Percentiles rank a stretch among this genome's conserved stretches.
phyloP scores from a whole-genome alignment of 139 green algal genomes.

The Picochlorum sp. region DNA sequence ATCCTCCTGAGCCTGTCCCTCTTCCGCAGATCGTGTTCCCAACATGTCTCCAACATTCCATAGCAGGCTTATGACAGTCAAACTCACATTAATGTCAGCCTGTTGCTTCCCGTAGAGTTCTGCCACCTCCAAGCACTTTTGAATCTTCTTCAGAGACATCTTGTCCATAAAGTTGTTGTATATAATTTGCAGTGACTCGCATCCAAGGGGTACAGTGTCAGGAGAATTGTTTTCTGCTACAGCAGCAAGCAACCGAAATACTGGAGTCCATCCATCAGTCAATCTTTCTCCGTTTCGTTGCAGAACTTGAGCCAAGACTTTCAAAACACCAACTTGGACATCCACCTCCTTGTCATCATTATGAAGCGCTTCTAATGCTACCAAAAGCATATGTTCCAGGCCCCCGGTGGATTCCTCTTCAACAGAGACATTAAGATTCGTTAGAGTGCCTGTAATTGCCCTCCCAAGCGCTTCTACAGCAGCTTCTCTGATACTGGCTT shows the following conservation, averaged over 20 bases:
- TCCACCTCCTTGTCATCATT: constrained; percentile 49
- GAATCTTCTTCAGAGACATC: constrained; percentile 38
- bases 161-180: constrained; percentile 57
- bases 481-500: constrained; percentile 34
- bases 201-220: constrained; percentile 47
- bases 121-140: constrained; percentile 49
- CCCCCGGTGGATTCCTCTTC: constrained; percentile 21
- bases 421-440: constrained; percentile 13
- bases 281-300: constrained; percentile 65
- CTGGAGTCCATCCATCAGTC: constrained; percentile 61
- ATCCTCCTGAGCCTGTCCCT: not conserved
- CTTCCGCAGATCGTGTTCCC: constrained; percentile 16
- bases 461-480: constrained; percentile 59
- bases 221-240: constrained; percentile 47
- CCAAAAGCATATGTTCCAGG: constrained; percentile 73
- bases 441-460: constrained; percentile 48
- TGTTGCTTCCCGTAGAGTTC: constrained; percentile 53
- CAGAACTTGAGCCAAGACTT: constrained; percentile 59
- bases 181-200: constrained; percentile 62
- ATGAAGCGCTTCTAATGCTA: constrained; percentile 61
- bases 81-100: constrained; percentile 76
- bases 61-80: constrained; percentile 79
- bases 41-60: constrained; percentile 82
- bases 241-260: constrained; percentile 64
- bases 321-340: constrained; percentile 58